Conservation (phyloP, 306 rosid genomes). For the Trifolium pratense region DNA sequence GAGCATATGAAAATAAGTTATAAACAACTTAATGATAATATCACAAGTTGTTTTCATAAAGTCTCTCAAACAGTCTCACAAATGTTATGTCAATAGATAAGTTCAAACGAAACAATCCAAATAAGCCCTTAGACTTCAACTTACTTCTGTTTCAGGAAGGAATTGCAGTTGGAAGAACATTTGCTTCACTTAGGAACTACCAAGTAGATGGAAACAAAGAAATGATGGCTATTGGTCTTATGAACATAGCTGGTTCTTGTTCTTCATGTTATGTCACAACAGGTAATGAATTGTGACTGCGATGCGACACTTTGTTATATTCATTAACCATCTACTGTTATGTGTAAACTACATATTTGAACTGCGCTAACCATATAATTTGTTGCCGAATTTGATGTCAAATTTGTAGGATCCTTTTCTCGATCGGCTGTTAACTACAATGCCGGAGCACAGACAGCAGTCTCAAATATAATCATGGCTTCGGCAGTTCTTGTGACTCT, state of each 20-base stretch:
- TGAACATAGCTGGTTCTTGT: conserved; percentile 94
- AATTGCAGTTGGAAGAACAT: conserved; percentile 97
- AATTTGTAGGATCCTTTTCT: conserved; percentile 80
- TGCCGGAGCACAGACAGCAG: conserved; percentile 87
- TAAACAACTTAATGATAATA: background rate
- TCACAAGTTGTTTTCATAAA: background rate
- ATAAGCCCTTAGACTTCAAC: conserved; percentile 1
- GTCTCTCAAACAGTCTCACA: too few relatives aligned
- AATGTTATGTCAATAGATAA: background rate
- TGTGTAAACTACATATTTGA: too few relatives aligned
- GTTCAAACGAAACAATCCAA: background rate
- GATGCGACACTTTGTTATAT: background rate
- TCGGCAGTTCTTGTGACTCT: conserved; percentile 92
- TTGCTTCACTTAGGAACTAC: conserved; percentile 85
- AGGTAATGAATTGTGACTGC: conserved; percentile 44
- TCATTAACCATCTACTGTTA: too few relatives aligned
- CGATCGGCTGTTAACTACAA: conserved; percentile 94
- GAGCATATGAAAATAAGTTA: background rate
- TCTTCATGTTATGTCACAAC: conserved; percentile 94
- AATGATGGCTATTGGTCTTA: conserved; percentile 97
- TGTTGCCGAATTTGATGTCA: too few relatives aligned
- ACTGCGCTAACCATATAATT: background rate
- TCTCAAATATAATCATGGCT: conserved; percentile 88
- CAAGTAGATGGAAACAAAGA: conserved; percentile 99
- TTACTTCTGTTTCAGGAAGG: conserved; percentile 72